These are phyloP conservation scores for Eucalyptus erythrocorys DNA, from an alignment of 345 rosid species.

Conservation along the genomic window DNA sequence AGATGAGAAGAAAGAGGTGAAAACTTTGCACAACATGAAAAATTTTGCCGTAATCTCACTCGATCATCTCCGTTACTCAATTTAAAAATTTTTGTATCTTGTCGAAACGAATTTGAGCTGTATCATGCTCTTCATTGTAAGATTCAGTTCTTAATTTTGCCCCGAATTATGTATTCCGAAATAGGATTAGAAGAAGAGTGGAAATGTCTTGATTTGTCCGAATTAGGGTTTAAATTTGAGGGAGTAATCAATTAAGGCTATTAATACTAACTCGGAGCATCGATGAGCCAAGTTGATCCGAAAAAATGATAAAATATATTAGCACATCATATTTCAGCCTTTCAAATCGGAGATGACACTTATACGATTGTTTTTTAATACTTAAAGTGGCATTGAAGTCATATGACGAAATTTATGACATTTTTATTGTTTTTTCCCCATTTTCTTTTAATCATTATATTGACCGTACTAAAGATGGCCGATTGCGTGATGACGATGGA, in stretches of 20 bases:
- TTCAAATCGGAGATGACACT: neutral
- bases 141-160: neutral
- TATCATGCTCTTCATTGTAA: neutral
- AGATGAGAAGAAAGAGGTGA: neutral
- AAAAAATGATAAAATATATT: neutral
- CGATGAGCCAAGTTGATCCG: neutral
- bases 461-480: neutral
- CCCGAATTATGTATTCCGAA: neutral
- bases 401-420: neutral
- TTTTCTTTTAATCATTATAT: neutral
- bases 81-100: neutral
- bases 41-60: neutral
- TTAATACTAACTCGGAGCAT: neutral
- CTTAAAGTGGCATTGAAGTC: neutral
- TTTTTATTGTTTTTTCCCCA: neutral
- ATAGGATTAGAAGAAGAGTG: neutral
- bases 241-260: neutral
- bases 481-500: neutral
- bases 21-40: neutral
- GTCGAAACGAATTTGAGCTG: neutral
- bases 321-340: neutral
- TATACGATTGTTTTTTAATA: neutral
- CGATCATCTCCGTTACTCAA: neutral
- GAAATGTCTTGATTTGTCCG: neutral
- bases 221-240: neutral